A percentile compares a stretch with the other conserved stretches of the same genome.
These are phyloP conservation scores for Ophiostoma tasmaniense DNA, from an alignment of 2,329 filamentous ascomycete species.

Conservation along the genomic window DNA sequence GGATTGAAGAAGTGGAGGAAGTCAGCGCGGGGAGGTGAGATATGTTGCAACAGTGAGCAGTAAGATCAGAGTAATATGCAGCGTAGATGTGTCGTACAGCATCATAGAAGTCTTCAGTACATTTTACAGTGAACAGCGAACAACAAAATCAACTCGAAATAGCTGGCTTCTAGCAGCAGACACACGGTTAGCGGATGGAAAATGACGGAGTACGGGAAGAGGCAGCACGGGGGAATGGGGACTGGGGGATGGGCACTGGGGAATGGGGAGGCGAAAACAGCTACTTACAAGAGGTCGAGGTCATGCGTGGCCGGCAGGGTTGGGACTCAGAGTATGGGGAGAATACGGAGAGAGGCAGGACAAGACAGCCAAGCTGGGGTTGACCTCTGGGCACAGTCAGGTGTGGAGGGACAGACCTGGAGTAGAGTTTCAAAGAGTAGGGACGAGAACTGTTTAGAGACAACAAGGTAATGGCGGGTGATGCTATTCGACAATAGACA, in stretches of 20 bases:
- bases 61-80: not conserved
- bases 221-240: slow-evolving; percentile 8
- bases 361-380: slow-evolving; percentile 4
- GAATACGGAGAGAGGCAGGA: not conserved
- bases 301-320: not conserved
- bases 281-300: not conserved
- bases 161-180: not conserved
- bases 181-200: not conserved
- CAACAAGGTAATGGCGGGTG: slow-evolving; percentile 8
- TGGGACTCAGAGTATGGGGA: not conserved
- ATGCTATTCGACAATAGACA: not conserved
- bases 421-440: not conserved
- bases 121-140: not conserved
- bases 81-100: not conserved
- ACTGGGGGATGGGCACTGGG: slow-evolving; percentile 2
- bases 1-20: not conserved
- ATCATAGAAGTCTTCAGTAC: not conserved
- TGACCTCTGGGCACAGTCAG: not conserved
- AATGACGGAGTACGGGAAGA: slow-evolving; percentile 19
- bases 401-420: not conserved
- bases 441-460: not conserved
- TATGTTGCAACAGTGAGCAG: not conserved
- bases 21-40: slow-evolving; percentile 11
- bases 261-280: not conserved
- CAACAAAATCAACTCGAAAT: not conserved